Base-by-base conservation (phyloP, 176 grass and related monocot genomes). In the Thinopyrum elongatum region DNA sequence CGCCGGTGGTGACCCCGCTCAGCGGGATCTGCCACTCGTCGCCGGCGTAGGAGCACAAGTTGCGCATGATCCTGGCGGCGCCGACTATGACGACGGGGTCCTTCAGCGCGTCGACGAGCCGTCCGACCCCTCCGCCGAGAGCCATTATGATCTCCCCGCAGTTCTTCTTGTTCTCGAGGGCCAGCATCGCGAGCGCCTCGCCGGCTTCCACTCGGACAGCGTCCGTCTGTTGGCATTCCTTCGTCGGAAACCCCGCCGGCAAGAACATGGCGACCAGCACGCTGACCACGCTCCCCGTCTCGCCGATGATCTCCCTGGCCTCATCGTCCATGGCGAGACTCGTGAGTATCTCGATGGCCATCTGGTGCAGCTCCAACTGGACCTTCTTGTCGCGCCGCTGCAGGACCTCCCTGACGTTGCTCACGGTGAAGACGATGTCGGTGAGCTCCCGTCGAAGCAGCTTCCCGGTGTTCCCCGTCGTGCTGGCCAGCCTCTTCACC, bases 401-500 rank as follows among this genome's bases (percentile, higher is more conserved):
- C 63, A 95, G 78, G 26, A 95, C 82, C 62, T 91, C 81, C 73
- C 89, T 78, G 84, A 95, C 29, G 84, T 93, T 95, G 84, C 89
- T 93, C 57, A 85, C 85, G 3, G 86, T 91, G 71, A 95, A 93
- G 6, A 93, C 87, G 7, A 87, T 91, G 77, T 88, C 91, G 2
- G 84, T 86, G 28, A 95, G 90, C 51, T 93, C 94, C 39, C 78
- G 53, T 61, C 91, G 86, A 7, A 95, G 89, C 35, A 81, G 29
- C 77, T 76, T 83, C 16, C 91, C 91, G 3, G 91, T 91, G 16
- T 79, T 60, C 51, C 89, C 89, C 38, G 84, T 91, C 16, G 87
- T 93, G 89, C 87, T 90, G 23, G 87, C 91, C n/a, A 95, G 89
- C 82, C 82, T 91, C 73, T 91, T 91, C 65, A 95, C 89, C 30